Conservation (phyloP, 1,284 basidiomycete species). For the Malassezia caprae region DNA sequence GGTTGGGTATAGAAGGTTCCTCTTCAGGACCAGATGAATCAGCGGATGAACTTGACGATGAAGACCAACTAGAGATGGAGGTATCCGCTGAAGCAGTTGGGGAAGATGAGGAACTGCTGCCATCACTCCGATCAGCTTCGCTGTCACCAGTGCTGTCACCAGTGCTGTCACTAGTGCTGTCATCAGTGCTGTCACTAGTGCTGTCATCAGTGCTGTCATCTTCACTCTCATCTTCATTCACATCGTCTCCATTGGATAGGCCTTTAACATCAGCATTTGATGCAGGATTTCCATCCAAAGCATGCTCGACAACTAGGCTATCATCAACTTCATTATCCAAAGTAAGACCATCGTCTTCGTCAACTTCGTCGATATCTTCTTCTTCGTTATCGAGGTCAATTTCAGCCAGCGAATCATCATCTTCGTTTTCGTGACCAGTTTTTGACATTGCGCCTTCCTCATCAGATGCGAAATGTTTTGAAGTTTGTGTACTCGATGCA, state of each 20-base stretch:
- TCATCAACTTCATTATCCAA: not conserved
- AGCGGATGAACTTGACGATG: not conserved
- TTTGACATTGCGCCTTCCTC: not conserved
- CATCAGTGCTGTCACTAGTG: too few relatives aligned
- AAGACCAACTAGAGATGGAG: not conserved
- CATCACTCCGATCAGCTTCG: not conserved
- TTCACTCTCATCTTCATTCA: not conserved
- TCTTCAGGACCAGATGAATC: not conserved
- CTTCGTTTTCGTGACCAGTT: not conserved
- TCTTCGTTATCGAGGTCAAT: not conserved
- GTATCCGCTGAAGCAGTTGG: not conserved
- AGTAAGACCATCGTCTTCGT: not conserved
- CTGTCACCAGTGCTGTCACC: not conserved
- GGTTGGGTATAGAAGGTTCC: not conserved
- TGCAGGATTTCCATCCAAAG: not conserved
- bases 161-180: not conserved
- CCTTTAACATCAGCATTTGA: not conserved
- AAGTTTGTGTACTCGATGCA: not conserved
- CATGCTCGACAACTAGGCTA: not conserved
- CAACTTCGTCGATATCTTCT: slow-evolving; percentile 2
- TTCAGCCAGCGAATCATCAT: not conserved
- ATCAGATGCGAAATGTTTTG: not conserved
- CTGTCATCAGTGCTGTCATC: not conserved
- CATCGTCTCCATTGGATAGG: not conserved
- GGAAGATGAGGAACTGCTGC: not conserved